Evolutionary conservation across 2,329 filamentous ascomycete genomes (phyloP).

Genomic region (Passalora sequoiae): DNA sequence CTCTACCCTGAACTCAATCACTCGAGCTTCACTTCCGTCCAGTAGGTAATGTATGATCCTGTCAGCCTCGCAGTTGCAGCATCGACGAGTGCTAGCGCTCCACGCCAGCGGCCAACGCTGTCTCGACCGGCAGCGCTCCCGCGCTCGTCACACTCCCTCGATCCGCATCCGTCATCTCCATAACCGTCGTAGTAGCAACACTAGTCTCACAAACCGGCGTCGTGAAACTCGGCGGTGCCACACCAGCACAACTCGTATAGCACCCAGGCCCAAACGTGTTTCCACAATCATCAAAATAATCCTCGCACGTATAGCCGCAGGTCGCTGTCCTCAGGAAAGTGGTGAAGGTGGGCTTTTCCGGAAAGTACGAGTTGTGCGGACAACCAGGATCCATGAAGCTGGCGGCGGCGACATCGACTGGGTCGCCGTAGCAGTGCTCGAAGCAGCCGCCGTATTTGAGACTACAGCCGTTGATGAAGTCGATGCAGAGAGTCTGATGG

Average conservation of each 20-base stretch:
- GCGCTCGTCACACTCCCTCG: too few relatives aligned
- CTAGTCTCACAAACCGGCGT: constrained; percentile 1
- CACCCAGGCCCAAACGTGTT: constrained; percentile 1
- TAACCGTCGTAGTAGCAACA: neutral
- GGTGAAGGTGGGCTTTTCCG: neutral
- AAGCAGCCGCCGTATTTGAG: constrained; percentile 13
- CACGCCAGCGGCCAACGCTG: too few relatives aligned
- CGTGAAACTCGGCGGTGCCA: neutral
- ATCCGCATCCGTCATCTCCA: too few relatives aligned
- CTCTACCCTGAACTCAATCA: too few relatives aligned
- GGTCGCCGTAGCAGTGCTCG: constrained; percentile 1
- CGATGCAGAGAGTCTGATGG: constrained; percentile 5
- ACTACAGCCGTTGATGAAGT: constrained; percentile 11
- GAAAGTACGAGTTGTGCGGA: neutral
- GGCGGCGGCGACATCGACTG: neutral
- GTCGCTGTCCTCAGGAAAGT: neutral
- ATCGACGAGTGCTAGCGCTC: too few relatives aligned
- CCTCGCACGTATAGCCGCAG: neutral
- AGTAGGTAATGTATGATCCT: too few relatives aligned
- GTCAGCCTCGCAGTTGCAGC: too few relatives aligned
- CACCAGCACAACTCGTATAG: neutral
- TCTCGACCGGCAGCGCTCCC: too few relatives aligned
- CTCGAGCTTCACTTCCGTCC: too few relatives aligned
- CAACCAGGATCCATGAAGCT: constrained; percentile 5
- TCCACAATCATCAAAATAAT: neutral